Percentiles rank a stretch among this genome's conserved stretches.
Conservation (phyloP, 306 rosid genomes). For the Cicer yamashitae region DNA sequence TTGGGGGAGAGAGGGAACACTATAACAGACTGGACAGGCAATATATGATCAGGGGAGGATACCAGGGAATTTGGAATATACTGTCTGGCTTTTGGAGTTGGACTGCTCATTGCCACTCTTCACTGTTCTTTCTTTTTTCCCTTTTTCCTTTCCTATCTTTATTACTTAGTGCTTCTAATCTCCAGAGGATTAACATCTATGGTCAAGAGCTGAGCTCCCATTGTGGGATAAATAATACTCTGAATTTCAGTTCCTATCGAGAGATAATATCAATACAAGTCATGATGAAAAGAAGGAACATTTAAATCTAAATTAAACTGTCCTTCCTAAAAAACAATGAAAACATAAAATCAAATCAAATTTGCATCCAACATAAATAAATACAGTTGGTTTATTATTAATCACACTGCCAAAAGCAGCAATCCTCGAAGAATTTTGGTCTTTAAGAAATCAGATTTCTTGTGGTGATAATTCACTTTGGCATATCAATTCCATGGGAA, state of each 20-base stretch:
- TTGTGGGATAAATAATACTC: neutral
- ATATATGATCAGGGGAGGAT: too few species aligned
- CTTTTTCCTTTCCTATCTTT: neutral
- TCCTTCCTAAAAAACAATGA: slow-evolving; percentile 14
- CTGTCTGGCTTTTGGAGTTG: too few species aligned
- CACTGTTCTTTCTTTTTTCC: neutral
- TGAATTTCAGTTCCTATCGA: slow-evolving; percentile 8
- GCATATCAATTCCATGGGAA: neutral
- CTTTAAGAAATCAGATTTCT: too few species aligned
- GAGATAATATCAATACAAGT: neutral
- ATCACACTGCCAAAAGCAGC: neutral
- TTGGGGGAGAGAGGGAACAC: too few species aligned
- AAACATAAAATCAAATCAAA: neutral
- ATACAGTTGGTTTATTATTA: slow-evolving; percentile 21
- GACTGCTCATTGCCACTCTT: neutral
- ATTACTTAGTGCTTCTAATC: neutral
- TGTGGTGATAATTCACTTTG: too few species aligned
- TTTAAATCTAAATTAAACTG: slow-evolving; percentile 1
- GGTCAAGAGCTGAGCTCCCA: neutral
- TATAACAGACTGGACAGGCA: too few species aligned
- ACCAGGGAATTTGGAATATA: too few species aligned
- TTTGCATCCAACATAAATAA: neutral
- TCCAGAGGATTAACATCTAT: too few species aligned
- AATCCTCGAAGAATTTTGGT: neutral
- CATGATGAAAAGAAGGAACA: neutral